Base-by-base conservation (phyloP, 768 basidiomycete genomes). In the Podaxis carcinomalis region DNA sequence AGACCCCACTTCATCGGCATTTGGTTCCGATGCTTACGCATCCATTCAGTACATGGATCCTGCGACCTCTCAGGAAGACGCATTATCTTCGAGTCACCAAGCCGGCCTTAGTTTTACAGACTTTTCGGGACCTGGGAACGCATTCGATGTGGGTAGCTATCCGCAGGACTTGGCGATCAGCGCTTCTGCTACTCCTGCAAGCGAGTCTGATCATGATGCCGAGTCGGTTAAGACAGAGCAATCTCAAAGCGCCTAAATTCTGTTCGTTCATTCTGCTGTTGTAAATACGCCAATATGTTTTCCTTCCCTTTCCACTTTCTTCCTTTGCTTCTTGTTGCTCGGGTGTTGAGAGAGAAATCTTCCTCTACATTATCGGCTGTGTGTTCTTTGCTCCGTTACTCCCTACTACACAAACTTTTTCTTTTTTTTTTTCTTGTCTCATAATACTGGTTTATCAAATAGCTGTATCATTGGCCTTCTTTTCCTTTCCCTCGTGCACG, bases 11-110 rank as follows among this genome's bases (percentile, higher is more conserved):
- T 72, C 83, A 49, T 79, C 83, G 5, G 78, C 78, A 32, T 92
- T 90, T 72, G 83, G 80, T 70, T 69, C 87, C 23, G 89, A 90
- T 69, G 80, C 83, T 21, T 92, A 90, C 70, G 82, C 82, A 57
- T 78, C 87, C 37, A 76, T 92, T 68, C 82, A 85, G 44, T 92
- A 90, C 72, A 89, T 92, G 85, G 90, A 92, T 72, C 79, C 88
- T 51, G 74, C 86, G 28, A 77, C 83, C 42, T 67, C 82, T 54
- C 84, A 86, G 56, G 88, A 91, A 64, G 89, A 90, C 64, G 73
- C 83, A 42, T 75, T 89, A 62, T 77, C 73, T 62, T 72, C 78
- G 55, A 80, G 83, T 54, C 87, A 89, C 67, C 78, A 83, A 69
- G 74, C 85, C 39, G 84, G 84, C 25, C 78, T 91, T 65, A 81